Percentiles rank a stretch among this genome's conserved stretches.
Evolutionary conservation across 2,329 filamentous ascomycete species (phyloP).

Genomic region (Aureobasidium melanogenum): DNA sequence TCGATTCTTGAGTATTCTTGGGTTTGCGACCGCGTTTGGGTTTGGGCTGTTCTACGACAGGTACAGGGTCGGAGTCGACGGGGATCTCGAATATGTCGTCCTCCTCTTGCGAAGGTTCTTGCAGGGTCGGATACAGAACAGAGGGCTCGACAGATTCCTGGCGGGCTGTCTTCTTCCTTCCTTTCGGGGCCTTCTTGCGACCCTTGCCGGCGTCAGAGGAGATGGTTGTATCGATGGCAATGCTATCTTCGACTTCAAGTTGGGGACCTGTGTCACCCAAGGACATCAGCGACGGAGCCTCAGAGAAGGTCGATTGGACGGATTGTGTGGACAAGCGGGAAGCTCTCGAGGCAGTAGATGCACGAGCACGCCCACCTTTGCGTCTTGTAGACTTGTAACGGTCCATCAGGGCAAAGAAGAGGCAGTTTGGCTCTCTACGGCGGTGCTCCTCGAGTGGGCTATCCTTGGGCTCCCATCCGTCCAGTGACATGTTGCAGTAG

Average conservation of each 20-base stretch:
- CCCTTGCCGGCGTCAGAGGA: slow-evolving; percentile 33
- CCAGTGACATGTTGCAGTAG: slow-evolving; percentile 81
- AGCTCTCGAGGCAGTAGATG: slow-evolving; percentile 50
- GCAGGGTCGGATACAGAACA: slow-evolving; percentile 2
- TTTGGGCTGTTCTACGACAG: slow-evolving; percentile 19
- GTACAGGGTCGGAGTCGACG: not conserved
- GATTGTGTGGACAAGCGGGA: slow-evolving; percentile 54
- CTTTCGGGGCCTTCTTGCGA: slow-evolving; percentile 27
- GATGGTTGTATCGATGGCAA: slow-evolving; percentile 48
- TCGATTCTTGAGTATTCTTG: slow-evolving; percentile 15
- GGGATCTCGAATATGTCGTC: slow-evolving; percentile 1
- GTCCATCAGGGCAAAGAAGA: slow-evolving; percentile 67
- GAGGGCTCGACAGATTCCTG: slow-evolving; percentile 8
- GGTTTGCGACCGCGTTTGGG: slow-evolving; percentile 21
- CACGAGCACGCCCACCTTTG: slow-evolving; percentile 44
- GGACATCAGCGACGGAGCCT: slow-evolving; percentile 30
- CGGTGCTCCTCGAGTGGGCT: slow-evolving; percentile 88
- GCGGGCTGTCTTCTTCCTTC: slow-evolving; percentile 31
- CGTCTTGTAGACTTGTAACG: slow-evolving; percentile 45
- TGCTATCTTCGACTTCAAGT: slow-evolving; percentile 15
- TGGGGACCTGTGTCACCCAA: slow-evolving; percentile 34
- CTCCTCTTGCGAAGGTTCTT: not conserved
- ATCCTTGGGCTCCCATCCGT: slow-evolving; percentile 90
- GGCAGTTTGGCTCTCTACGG: slow-evolving; percentile 66
- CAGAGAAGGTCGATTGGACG: slow-evolving; percentile 33